Evolutionary conservation across 768 basidiomycete species (phyloP).

Genomic region (Leccinum subgranulosum): DNA sequence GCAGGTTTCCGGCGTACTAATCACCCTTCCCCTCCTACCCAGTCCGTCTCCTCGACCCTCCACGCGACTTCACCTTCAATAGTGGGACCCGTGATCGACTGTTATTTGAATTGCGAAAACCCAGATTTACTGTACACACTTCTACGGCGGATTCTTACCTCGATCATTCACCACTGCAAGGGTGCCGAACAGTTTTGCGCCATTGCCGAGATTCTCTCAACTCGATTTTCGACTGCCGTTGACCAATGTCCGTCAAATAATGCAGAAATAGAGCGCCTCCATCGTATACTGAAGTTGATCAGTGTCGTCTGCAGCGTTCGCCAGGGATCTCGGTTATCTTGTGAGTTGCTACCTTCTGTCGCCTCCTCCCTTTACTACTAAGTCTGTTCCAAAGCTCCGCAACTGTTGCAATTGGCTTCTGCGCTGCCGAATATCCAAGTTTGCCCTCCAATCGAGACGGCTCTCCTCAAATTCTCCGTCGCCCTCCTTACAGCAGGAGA

Average conservation of each 20-base stretch:
- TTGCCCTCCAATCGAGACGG: constrained; percentile 23
- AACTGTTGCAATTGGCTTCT: constrained; percentile 36
- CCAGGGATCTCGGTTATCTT: constrained; percentile 63
- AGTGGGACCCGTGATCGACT: constrained; percentile 53
- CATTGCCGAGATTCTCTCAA: constrained; percentile 52
- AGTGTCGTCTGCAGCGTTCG: constrained; percentile 60
- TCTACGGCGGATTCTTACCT: constrained; percentile 70
- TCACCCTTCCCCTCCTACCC: background rate
- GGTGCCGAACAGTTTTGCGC: constrained; percentile 59
- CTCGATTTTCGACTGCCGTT: constrained; percentile 31
- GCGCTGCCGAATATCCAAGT: constrained; percentile 28
- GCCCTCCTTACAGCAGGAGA: constrained; percentile 42
- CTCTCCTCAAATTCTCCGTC: constrained; percentile 33
- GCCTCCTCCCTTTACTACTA: constrained; percentile 1
- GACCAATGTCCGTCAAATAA: constrained; percentile 1
- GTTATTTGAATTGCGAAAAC: constrained; percentile 44
- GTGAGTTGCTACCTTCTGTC: constrained; percentile 37
- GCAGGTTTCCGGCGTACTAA: background rate
- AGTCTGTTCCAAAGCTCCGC: constrained; percentile 28
- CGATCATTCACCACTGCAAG: constrained; percentile 81
- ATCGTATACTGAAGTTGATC: constrained; percentile 54
- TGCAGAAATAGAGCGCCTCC: constrained; percentile 36
- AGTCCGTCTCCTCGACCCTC: constrained; percentile 82
- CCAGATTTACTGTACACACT: constrained; percentile 49
- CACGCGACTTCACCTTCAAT: constrained; percentile 73